Percentiles rank a stretch among this genome's conserved stretches.
Conservation (phyloP, 805 yeast genomes). For the Nakazawaea sp. region DNA sequence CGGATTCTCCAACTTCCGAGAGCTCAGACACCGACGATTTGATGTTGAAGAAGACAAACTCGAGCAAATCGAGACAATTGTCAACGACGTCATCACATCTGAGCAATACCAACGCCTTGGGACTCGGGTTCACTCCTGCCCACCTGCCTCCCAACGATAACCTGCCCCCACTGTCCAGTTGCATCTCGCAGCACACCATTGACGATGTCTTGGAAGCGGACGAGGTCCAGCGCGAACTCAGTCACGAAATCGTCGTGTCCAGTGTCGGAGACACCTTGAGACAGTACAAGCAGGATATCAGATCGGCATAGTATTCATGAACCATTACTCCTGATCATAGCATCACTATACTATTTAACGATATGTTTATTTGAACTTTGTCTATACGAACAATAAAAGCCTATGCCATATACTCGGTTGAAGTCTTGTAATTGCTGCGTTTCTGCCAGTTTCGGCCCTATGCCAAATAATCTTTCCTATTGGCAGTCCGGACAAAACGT, state of each 20-base stretch:
- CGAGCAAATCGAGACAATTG: background rate
- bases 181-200: background rate
- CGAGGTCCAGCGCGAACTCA: no score
- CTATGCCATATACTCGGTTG: no score
- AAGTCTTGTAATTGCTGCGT: no score
- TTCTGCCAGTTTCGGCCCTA: no score
- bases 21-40: conserved; percentile 9
- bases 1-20: conserved; percentile 10
- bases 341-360: no score
- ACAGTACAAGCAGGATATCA: conserved; percentile 23
- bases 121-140: background rate
- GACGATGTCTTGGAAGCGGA: conserved; percentile 9
- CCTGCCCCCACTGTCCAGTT: background rate
- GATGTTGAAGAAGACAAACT: background rate
- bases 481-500: conserved; percentile 91
- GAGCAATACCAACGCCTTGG: no score
- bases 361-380: no score
- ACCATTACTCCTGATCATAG: no score
- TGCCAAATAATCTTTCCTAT: conserved; percentile 80
- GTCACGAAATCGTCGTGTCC: conserved; percentile 19
- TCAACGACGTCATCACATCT: conserved; percentile 2
- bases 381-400: no score
- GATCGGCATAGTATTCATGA: conserved; percentile 9
- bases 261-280: conserved; percentile 27
- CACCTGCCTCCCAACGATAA: background rate